phyloP scores from a whole-genome alignment of 805 yeast species.

The Isabelozyma heimii region DNA sequence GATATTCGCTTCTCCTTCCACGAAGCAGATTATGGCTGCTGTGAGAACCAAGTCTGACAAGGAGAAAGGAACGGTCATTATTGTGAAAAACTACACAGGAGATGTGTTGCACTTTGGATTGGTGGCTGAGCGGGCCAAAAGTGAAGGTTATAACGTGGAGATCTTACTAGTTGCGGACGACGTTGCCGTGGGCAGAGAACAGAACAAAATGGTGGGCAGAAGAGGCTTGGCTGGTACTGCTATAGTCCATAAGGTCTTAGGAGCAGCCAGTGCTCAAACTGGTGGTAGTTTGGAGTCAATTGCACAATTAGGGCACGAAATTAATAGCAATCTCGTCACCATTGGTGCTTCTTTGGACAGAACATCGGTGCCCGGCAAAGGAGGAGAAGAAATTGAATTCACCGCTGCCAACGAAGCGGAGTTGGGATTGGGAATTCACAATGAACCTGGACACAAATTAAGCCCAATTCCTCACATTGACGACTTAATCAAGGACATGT shows the following conservation, averaged over 20 bases:
- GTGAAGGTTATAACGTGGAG: constrained; percentile 69
- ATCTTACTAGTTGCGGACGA: constrained; percentile 84
- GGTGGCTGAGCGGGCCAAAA: constrained; percentile 84
- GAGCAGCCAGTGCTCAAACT: constrained; percentile 50
- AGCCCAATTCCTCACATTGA: constrained; percentile 71
- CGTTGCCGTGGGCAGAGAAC: constrained; percentile 88
- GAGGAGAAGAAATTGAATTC: constrained; percentile 36
- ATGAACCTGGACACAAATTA: constrained; percentile 77
- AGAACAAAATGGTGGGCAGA: constrained; percentile 90
- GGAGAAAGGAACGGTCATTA: constrained; percentile 65
- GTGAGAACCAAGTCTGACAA: constrained; percentile 54
- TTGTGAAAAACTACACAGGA: constrained; percentile 93
- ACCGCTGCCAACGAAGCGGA: constrained; percentile 69
- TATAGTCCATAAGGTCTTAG: constrained; percentile 79
- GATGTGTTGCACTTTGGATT: constrained; percentile 91
- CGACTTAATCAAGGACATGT: constrained; percentile 53
- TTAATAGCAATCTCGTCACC: constrained; percentile 71
- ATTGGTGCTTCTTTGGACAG: constrained; percentile 89
- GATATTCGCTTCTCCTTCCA: constrained; percentile 93
- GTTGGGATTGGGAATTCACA: constrained; percentile 94
- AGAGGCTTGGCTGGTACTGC: constrained; percentile 93
- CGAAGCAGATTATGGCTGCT: constrained; percentile 77
- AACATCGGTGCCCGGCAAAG: constrained; percentile 81
- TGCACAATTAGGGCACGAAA: constrained; percentile 54
- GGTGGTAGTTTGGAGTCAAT: constrained; percentile 48